These are phyloP conservation scores for Dipteronia dyeriana DNA, from an alignment of 345 rosid species.

Conservation along the genomic window DNA sequence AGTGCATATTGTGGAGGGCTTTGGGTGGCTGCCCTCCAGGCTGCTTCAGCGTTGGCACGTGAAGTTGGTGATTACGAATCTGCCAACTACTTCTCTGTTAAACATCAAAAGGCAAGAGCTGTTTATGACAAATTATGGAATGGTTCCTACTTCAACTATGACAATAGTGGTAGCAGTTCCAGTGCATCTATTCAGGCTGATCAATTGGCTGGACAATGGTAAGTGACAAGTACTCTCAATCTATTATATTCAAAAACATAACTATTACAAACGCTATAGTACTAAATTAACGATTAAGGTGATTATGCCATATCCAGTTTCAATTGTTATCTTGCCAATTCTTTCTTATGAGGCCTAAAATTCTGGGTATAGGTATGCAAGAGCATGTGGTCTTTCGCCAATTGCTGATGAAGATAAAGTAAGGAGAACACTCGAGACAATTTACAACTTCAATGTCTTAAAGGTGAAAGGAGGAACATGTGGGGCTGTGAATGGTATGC, in stretches of 20 bases:
- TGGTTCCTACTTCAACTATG: conserved; percentile 76
- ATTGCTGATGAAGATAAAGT: conserved; percentile 58
- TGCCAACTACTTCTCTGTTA: conserved; percentile 51
- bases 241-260: background rate
- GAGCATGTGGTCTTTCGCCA: conserved; percentile 65
- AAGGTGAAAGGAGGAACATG: conserved; percentile 56
- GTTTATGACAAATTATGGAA: conserved; percentile 70
- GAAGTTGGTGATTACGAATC: conserved; percentile 55
- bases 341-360: background rate
- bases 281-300: background rate
- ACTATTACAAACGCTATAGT: background rate
- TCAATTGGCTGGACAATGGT: conserved; percentile 90
- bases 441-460: conserved; percentile 66
- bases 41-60: conserved; percentile 65
- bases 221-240: conserved; percentile 1
- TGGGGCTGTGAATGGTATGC: conserved; percentile 77
- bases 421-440: conserved; percentile 53
- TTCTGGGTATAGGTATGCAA: conserved; percentile 41
- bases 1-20: conserved; percentile 80
- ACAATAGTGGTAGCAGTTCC: conserved; percentile 46
- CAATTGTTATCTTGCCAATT: background rate
- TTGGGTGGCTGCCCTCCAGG: conserved; percentile 84
- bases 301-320: background rate
- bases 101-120: conserved; percentile 60
- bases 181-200: conserved; percentile 72